These are phyloP conservation scores for Ilex asprella DNA, from an alignment of 257 asterid genomes.

Conservation along the genomic window DNA sequence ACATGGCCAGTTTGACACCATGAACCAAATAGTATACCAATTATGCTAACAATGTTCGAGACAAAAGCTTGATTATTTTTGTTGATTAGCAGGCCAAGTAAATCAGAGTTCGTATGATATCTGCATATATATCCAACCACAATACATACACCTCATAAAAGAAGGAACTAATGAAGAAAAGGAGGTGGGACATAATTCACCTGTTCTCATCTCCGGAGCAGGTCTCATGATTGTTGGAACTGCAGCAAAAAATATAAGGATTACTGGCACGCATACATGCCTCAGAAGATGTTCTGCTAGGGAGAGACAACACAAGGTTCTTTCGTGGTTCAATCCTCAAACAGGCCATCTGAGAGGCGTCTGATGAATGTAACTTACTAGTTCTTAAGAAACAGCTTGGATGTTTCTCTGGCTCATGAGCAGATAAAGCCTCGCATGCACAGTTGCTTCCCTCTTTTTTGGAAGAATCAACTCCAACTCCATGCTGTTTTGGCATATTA, in stretches of 20 bases:
- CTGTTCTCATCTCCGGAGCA: constrained; percentile 14
- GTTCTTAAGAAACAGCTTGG: constrained; percentile 32
- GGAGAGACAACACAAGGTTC: constrained; percentile 17
- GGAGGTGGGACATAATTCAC: constrained; percentile 15
- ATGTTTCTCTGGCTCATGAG: constrained; percentile 24
- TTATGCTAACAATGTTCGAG: too few species aligned
- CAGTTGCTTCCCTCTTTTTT: constrained; percentile 13
- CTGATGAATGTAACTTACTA: constrained; percentile 13
- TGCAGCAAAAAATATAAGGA: constrained; percentile 22
- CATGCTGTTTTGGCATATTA: constrained; percentile 10
- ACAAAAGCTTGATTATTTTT: too few species aligned
- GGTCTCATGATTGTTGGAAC: constrained; percentile 11
- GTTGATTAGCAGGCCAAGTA: neutral
- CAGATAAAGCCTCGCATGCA: constrained; percentile 20
- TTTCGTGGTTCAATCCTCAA: constrained; percentile 10
- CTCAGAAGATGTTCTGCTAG: constrained; percentile 18
- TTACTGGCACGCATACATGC: constrained; percentile 18
- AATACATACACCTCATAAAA: neutral
- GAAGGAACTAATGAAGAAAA: neutral
- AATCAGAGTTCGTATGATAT: neutral
- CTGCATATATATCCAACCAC: neutral
- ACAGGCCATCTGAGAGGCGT: constrained; percentile 10
- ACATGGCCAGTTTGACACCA: too few species aligned
- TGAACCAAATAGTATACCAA: too few species aligned
- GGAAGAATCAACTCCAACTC: constrained; percentile 17